Percentiles rank a stretch among this genome's conserved stretches.
phyloP scores from a whole-genome alignment of 1,284 basidiomycete genomes.

The Tremellales sp. region DNA sequence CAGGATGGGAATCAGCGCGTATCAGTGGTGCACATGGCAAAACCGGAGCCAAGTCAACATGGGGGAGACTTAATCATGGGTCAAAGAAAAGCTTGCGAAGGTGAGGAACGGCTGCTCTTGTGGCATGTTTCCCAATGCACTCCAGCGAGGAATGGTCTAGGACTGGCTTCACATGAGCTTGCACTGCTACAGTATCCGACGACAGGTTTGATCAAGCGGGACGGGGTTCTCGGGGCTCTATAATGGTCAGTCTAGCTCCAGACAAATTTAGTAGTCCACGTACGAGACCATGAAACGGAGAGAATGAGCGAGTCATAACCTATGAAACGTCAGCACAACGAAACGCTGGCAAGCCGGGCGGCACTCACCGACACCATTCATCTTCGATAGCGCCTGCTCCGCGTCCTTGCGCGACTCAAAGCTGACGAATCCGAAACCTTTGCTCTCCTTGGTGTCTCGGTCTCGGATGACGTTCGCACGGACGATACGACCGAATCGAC shows the following conservation, averaged over 20 bases:
- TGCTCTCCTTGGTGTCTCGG: conserved; percentile 89
- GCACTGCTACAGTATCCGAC: no score
- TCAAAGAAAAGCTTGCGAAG: no score
- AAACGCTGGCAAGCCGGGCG: background rate
- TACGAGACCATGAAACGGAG: conserved; percentile 43
- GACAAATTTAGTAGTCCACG: conserved; percentile 10
- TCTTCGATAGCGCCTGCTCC: conserved; percentile 85
- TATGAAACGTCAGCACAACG: background rate
- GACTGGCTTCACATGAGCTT: no score
- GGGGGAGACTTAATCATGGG: no score
- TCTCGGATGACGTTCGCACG: conserved; percentile 94
- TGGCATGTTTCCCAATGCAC: no score
- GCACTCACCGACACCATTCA: conserved; percentile 72
- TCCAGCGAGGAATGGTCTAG: no score
- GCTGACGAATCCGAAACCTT: conserved; percentile 81
- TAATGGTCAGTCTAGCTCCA: background rate
- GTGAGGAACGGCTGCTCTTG: no score
- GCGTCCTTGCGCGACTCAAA: conserved; percentile 80
- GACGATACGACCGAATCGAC: conserved; percentile 71
- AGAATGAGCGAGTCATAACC: conserved; percentile 47
- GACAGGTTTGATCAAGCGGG: background rate
- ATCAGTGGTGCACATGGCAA: no score
- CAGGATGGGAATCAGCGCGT: no score
- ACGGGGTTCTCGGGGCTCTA: conserved; percentile 1
- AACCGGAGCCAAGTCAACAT: no score